A percentile compares a stretch with the other conserved stretches of the same genome.
Conservation (phyloP, 2,329 filamentous ascomycete genomes). For the Geoglossum cookeanum region DNA sequence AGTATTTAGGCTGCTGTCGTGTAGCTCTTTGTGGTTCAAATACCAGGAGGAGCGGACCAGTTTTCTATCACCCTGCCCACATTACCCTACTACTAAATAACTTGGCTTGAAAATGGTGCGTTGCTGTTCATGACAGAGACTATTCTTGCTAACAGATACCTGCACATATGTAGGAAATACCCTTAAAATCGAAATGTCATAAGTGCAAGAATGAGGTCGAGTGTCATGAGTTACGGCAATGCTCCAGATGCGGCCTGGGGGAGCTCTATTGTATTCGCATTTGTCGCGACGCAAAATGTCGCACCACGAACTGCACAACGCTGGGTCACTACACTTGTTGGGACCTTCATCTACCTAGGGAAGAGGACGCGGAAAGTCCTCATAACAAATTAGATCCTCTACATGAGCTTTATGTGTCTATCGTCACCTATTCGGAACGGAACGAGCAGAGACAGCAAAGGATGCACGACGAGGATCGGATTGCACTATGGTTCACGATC, state of each 20-base stretch:
- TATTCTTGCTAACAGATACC: background rate
- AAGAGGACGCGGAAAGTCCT: background rate
- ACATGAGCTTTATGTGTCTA: background rate
- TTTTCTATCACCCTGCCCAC: no score
- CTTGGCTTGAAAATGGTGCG: background rate
- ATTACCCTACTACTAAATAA: no score
- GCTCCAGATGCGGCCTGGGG: background rate
- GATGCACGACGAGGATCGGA: constrained; percentile 4
- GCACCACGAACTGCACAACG: background rate
- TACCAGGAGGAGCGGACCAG: no score
- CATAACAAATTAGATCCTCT: background rate
- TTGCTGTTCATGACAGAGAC: background rate
- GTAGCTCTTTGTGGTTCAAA: no score
- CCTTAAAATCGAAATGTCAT: background rate
- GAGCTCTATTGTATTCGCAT: background rate
- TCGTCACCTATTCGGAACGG: constrained; percentile 2
- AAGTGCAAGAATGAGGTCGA: background rate
- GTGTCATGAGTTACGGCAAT: background rate
- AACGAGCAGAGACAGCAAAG: background rate
- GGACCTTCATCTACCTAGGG: background rate
- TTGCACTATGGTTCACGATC: constrained; percentile 4
- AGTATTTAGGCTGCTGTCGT: no score
- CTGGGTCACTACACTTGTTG: background rate
- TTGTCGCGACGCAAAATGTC: no score
- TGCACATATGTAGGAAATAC: background rate